phyloP scores from a whole-genome alignment of 129 eudicot genomes.

The Arctium minus region DNA sequence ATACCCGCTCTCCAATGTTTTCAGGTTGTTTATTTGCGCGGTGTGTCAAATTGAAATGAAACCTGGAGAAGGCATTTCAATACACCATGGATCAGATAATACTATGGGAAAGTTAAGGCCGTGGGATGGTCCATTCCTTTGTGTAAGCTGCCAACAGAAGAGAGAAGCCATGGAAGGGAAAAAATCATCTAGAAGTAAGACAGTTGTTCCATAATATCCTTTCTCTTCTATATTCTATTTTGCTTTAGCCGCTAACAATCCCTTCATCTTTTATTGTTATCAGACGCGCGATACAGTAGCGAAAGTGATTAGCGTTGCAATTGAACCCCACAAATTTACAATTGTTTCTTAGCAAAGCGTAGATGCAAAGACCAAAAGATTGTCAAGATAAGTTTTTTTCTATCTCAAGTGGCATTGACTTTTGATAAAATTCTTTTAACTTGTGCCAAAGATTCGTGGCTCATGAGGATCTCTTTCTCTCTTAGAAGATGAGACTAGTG shows the following conservation, averaged over 20 bases:
- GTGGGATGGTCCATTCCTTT: constrained; percentile 99
- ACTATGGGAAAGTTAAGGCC: constrained; percentile 58
- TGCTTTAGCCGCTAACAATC: constrained; percentile 7
- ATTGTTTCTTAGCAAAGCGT: constrained; percentile 29
- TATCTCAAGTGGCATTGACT: constrained; percentile 14
- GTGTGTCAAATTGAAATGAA: constrained; percentile 93
- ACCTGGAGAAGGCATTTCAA: constrained; percentile 96
- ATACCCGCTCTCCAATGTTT: constrained; percentile 90
- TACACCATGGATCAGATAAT: constrained; percentile 55
- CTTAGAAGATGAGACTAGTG: constrained; percentile 23
- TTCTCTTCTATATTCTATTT: not conserved
- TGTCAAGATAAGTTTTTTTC: constrained; percentile 19
- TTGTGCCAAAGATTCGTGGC: constrained; percentile 27
- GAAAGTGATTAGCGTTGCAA: constrained; percentile 50
- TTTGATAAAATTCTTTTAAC: constrained; percentile 23
- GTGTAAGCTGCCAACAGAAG: constrained; percentile 82
- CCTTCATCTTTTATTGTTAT: constrained; percentile 7
- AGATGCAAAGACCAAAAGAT: constrained; percentile 28
- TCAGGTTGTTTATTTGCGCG: constrained; percentile 82
- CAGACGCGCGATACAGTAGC: constrained; percentile 58
- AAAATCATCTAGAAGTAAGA: constrained; percentile 62
- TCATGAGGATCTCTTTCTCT: not conserved
- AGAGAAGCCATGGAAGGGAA: constrained; percentile 99
- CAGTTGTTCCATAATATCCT: not conserved
- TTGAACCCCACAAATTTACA: constrained; percentile 12